Conservation (phyloP, 2,329 filamentous ascomycete species). For the Tolypocladium endophyticum region DNA sequence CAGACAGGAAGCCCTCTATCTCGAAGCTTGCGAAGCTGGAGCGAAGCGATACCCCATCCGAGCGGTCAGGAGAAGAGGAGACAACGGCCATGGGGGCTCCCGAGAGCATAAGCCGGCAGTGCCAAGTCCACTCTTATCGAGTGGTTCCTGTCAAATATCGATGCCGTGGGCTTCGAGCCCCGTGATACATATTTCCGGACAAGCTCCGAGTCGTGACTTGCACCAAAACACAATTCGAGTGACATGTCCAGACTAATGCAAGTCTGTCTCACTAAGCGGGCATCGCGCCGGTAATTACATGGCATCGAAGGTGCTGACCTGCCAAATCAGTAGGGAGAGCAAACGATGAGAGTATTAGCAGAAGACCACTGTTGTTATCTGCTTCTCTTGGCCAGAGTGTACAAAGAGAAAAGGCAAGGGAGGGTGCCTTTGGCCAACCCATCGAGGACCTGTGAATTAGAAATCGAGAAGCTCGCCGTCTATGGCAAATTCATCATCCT, state of each 20-base stretch:
- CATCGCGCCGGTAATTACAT: neutral
- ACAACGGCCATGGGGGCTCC: neutral
- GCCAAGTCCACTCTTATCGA: neutral
- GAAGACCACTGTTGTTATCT: neutral
- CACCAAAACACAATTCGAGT: no score
- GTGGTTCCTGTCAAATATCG: neutral
- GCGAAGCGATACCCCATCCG: neutral
- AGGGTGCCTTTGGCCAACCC: neutral
- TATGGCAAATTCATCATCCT: no score
- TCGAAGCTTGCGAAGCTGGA: neutral
- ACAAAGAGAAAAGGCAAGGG: neutral
- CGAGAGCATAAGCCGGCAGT: neutral
- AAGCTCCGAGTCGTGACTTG: no score
- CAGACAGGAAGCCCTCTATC: neutral
- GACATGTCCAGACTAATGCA: neutral
- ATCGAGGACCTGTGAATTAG: neutral
- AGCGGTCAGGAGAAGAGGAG: neutral
- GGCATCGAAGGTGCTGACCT: neutral
- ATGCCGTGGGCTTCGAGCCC: neutral
- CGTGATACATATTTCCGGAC: neutral
- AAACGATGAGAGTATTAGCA: neutral
- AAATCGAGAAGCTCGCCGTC: neutral
- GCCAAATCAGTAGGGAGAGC: neutral
- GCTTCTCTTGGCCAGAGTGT: neutral
- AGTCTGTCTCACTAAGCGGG: neutral